Base-by-base conservation (phyloP, 352 stramenopile genomes). In the Pythium aphanidermatum region DNA sequence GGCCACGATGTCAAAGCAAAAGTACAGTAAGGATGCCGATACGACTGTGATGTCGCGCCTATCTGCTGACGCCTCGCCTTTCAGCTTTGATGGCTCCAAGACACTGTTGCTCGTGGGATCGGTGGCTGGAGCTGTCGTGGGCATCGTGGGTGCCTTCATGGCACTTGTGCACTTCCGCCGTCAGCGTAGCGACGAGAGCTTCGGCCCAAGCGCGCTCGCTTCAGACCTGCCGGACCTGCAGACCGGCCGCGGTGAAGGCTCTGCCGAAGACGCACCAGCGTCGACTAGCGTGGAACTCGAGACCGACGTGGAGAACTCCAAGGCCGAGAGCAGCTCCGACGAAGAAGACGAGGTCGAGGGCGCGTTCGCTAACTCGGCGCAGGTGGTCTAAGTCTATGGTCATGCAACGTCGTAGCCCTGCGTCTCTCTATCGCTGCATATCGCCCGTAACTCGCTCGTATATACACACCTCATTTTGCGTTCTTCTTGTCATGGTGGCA, bases 311-410 rank as follows among this genome's bases (percentile, higher is more conserved):
- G 48, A 46, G 16, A 45, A 52, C n/a, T 29, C 21, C 24, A 28
- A 50, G 16, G 25, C 17, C 8, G 32, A 59, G 35, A 50, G 40
- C 29, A 26, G 35, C n/a, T 27, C 24, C 12, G 45, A 57, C 2
- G 39, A 17, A 12, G 36, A 46, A 13, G 26, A 39, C 3, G 55
- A 56, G 13, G 51, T 58, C 35, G 59, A 60, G 41, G 59, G 59
- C 40, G 40, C 35, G 35, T 68, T 68, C 54, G 46, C 54, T 19
- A 63, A 60, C 53, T 39, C 21, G 41, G 52, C 34, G 51, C 9
- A 14, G 9, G 36, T 60, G 14, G 51, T 52, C 25, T 59, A 52
- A 34, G 29, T 34, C 29, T 34, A 34, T 34, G 10, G 29, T 14
- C 29, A 20, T 17, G 27, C 11, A 34, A 6, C 28, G 20, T 17